Conservation (phyloP, 2,329 filamentous ascomycete genomes). For the Alternaria novae-zelandiae region DNA sequence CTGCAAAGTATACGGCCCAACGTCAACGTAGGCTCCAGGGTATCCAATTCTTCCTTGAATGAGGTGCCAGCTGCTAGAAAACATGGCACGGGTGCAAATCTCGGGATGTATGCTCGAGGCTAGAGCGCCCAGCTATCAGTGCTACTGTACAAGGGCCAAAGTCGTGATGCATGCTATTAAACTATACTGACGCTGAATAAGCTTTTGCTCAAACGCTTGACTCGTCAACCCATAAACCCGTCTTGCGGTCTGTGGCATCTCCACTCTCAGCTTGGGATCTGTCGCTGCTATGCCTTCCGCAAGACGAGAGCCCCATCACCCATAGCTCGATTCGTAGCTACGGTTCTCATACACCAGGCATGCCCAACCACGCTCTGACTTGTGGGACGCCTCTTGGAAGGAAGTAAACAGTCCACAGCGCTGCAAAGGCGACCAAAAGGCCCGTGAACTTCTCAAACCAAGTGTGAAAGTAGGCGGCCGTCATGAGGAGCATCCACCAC, state of each 20-base stretch:
- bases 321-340: not conserved
- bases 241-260: not conserved
- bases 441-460: constrained; percentile 88
- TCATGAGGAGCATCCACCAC: constrained; percentile 98
- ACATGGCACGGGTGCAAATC: not conserved
- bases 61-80: not conserved
- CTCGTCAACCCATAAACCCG: not conserved
- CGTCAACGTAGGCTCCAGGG: not conserved
- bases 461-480: constrained; percentile 96
- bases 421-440: constrained; percentile 55
- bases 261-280: not conserved
- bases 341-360: constrained; percentile 52
- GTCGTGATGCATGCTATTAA: constrained; percentile 4
- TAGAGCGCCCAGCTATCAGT: not conserved
- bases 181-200: constrained; percentile 2
- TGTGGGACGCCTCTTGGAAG: constrained; percentile 53
- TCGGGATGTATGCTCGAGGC: not conserved
- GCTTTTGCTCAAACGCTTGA: constrained; percentile 1
- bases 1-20: not conserved
- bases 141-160: not conserved
- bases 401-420: constrained; percentile 57
- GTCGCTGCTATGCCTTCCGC: not conserved
- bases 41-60: not conserved
- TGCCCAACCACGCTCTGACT: constrained; percentile 52
- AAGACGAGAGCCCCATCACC: not conserved